Base-by-base conservation (phyloP, 1,284 basidiomycete genomes). In the Ustilago tritici region DNA sequence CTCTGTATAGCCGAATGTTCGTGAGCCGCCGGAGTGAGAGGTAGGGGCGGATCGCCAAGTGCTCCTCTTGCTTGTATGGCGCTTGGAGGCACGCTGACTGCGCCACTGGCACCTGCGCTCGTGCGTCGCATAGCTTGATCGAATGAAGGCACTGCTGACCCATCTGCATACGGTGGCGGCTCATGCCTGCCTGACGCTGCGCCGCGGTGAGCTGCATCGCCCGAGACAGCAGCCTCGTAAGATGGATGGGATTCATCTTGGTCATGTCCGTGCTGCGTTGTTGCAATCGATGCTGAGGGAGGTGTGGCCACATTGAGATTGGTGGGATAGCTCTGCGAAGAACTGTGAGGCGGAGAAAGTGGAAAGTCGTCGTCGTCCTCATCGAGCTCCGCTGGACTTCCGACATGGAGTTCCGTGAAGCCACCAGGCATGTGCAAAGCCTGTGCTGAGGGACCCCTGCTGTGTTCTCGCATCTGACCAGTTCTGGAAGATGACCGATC, bases 91-190 rank as follows among this genome's bases (percentile, higher is more conserved):
- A 35, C 34, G 40, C 12, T 36, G 35, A 53, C 23, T 12, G 43
- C 35, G 12, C 19, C 32, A 9, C n/a, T 35, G 15, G 12, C 19
- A 31, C 19, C 46, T 50, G 28, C 9, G 3, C 49, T 46, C 11
- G 49, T 31, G 28, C 70, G 64, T 40, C 56, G 63, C 14, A 70
- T 38, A 9, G 65, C 73, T 14, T 76, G 68, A 55, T 76, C 68
- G 46, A 76, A 76, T 1, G 68, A 54, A 9, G 73, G 73, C 1
- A 61, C 56, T 3, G 69, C 47, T 12, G 41, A 32, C 2, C 68
- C 64, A 36, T 70, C 60, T 4, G 65, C 57, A n/a, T 76, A 76
- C 2, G 73, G 73, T 9, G 73, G 73, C 0, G 73, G 73, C 41
- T 76, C 68, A n/a, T 67, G 19, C 35, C 31, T n/a, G 23, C 19